Evolutionary conservation across 257 asterid species (phyloP).

Genomic region (Jaltomata sinuosa): DNA sequence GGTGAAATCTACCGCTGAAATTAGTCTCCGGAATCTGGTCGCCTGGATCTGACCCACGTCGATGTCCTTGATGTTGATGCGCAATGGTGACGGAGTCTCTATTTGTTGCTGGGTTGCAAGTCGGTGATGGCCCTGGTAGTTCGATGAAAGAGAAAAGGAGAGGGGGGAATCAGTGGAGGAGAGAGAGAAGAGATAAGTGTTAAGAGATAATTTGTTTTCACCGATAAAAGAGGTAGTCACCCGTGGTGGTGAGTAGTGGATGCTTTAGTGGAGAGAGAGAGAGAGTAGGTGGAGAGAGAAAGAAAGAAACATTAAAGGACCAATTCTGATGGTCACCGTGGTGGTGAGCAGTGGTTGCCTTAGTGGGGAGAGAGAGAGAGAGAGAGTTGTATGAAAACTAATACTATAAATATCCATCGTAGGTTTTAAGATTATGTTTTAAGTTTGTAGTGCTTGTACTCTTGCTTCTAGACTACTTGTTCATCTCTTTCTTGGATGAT

Average conservation of each 20-base stretch:
- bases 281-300: no score
- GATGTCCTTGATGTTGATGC: no score
- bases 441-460: not conserved
- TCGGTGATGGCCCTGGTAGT: no score
- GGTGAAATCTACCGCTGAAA: not conserved
- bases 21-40: not conserved
- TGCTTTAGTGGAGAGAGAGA: not conserved
- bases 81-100: no score
- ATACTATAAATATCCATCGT: not conserved
- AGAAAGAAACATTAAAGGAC: not conserved
- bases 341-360: not conserved
- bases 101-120: no score
- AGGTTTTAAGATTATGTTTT: not conserved
- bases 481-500: not conserved
- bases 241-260: no score
- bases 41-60: not conserved
- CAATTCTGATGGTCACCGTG: not conserved
- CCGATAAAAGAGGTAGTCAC: not conserved
- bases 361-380: not conserved
- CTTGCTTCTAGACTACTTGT: not conserved
- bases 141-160: no score
- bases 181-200: not conserved
- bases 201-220: no score
- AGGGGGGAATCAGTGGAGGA: no score
- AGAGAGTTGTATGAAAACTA: not conserved